Conservation (phyloP, 2,329 filamentous ascomycete species). For the Ceratocystis smalleyi region DNA sequence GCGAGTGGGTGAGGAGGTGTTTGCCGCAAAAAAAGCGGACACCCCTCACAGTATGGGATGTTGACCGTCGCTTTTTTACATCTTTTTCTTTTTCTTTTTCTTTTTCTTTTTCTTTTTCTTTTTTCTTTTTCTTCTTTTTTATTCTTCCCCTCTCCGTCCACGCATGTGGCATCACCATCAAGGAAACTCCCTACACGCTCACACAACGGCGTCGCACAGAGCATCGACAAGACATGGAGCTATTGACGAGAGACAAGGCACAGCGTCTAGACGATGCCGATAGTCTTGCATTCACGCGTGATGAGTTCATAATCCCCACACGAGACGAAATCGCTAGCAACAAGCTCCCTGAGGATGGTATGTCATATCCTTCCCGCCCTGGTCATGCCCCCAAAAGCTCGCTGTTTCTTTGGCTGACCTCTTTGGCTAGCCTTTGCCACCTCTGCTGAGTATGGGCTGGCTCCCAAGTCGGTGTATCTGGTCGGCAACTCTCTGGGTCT, state of each 20-base stretch:
- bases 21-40: conserved; percentile 11
- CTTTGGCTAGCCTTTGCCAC: conserved; percentile 8
- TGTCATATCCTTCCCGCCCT: conserved; percentile 5
- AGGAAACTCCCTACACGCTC: neutral
- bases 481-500: conserved; percentile 82
- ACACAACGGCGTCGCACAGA: neutral
- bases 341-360: conserved; percentile 20
- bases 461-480: conserved; percentile 47
- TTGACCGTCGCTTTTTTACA: neutral
- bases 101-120: too few relatives aligned
- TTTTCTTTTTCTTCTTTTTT: neutral
- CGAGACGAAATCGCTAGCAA: conserved; percentile 22
- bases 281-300: conserved; percentile 37
- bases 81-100: neutral
- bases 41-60: neutral
- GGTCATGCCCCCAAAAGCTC: neutral
- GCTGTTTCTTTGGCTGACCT: neutral
- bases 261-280: conserved; percentile 38
- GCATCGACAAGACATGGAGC: neutral
- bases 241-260: conserved; percentile 15
- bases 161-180: neutral
- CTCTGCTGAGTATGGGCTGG: neutral
- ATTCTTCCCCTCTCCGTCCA: neutral
- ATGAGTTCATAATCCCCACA: conserved; percentile 57
- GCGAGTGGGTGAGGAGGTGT: neutral